These are phyloP conservation scores for Cucurbita pepo DNA, from an alignment of 306 rosid species.

Conservation along the genomic window DNA sequence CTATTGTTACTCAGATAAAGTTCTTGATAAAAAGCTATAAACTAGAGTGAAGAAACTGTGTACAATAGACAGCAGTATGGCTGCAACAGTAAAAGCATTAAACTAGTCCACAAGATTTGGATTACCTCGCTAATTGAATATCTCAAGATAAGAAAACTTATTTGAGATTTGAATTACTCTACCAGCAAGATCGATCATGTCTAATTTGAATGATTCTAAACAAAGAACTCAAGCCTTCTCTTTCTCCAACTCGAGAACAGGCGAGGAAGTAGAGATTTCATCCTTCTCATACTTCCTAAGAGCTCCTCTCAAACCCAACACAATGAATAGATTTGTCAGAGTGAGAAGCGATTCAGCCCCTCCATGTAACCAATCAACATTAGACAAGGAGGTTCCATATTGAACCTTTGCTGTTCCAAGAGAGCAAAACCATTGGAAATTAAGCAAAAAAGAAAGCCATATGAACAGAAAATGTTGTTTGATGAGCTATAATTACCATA, in stretches of 20 bases:
- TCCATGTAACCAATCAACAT: constrained; percentile 93
- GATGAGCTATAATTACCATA: constrained; percentile 38
- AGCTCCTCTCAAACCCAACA: constrained; percentile 68
- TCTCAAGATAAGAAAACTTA: no score
- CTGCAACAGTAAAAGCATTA: background rate
- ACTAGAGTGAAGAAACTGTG: background rate
- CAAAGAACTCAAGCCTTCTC: constrained; percentile 2
- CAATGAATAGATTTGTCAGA: constrained; percentile 73
- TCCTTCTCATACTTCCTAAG: constrained; percentile 33
- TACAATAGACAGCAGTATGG: background rate
- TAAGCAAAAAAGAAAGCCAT: background rate
- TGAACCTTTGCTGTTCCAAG: constrained; percentile 63
- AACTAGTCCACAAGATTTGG: background rate
- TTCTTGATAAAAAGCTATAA: background rate
- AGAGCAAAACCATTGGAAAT: constrained; percentile 1
- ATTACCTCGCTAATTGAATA: no score
- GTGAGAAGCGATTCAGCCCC: constrained; percentile 86
- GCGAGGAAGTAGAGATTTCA: constrained; percentile 8
- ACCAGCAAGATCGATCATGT: no score
- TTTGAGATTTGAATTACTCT: no score
- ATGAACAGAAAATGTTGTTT: background rate
- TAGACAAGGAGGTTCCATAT: constrained; percentile 78
- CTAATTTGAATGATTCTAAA: no score
- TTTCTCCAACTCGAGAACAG: constrained; percentile 22
- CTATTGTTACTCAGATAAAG: background rate